phyloP scores from a whole-genome alignment of 2,329 filamentous ascomycete species.

The Aspergillus caelatus region DNA sequence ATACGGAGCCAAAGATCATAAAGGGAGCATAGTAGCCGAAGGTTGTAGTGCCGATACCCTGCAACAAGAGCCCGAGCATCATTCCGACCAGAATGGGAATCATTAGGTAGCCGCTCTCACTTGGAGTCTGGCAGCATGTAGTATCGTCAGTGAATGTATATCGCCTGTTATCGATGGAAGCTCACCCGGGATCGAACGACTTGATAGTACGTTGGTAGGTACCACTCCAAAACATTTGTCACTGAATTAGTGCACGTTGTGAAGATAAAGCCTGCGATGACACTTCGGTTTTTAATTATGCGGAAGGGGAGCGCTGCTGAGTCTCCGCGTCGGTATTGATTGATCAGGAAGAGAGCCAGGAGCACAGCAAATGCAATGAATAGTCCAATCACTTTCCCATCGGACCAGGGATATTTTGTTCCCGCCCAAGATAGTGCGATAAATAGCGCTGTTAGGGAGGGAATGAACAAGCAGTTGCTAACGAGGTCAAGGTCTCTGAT shows the following conservation, averaged over 20 bases:
- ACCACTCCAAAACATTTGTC: conserved; percentile 29
- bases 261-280: conserved; percentile 29
- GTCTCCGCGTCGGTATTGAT: conserved; percentile 35
- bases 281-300: conserved; percentile 33
- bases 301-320: conserved; percentile 36
- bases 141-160: neutral
- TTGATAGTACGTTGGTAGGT: conserved; percentile 42
- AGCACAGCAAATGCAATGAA: conserved; percentile 36
- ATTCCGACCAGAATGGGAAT: conserved; percentile 29
- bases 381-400: conserved; percentile 34
- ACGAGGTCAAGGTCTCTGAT: conserved; percentile 34
- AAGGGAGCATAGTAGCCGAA: conserved; percentile 41
- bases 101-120: conserved; percentile 31
- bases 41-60: conserved; percentile 23
- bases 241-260: conserved; percentile 26
- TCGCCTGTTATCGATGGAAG: neutral
- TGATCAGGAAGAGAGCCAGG: conserved; percentile 28
- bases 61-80: conserved; percentile 25
- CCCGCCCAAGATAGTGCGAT: conserved; percentile 40
- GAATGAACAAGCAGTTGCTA: conserved; percentile 37
- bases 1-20: conserved; percentile 34
- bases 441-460: conserved; percentile 31
- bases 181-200: conserved; percentile 26
- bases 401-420: conserved; percentile 38
- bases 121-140: conserved; percentile 13